Evolutionary conservation across 139 green algal genomes (phyloP), one percentile per base, ranked within the genome.

Genomic region (Marvania coccoides): DNA sequence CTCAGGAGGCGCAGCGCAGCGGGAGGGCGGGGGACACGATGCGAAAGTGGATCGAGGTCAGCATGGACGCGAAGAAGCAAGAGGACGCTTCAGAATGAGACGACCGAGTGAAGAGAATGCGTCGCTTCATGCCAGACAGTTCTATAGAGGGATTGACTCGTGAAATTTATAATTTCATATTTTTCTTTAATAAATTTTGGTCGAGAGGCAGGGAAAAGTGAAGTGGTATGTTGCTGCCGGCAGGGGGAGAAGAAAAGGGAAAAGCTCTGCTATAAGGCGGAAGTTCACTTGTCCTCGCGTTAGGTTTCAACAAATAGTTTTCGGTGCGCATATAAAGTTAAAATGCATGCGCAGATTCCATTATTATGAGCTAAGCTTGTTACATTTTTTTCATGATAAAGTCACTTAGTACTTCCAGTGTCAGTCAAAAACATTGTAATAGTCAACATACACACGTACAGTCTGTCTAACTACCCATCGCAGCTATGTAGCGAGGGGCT

Each of bases 21-120:
- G 85, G 85, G 15, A 67, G 66, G n/a, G 78, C 88, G 13, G 78
- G 55, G 4, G 64, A 77, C 1, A 75, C 71, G 54, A 61, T 90
- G 56, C 40, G 63, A 26, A 77, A 70, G 37, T 90, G 83, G 83
- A 71, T 77, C 31, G 71, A 65, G 30, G 54, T 72, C 12, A 83
- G 78, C 55, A 48, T 70, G 61, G 63, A 56, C 5, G 70, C 70
- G 38, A 59, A 69, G 13, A 40, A 82, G 19, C 34, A 47, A 47
- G 67, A 12, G 46, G 47, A 51, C 19, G 42, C 19, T 51, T 51
- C 19, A 28, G 42, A 19, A 51, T 19, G 42, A 19, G 19, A 19
- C 19, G 19, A 19, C 42, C 42, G 42, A 19, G 42, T 51, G 42
- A 51, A 28, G 42, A 51, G 42, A 51, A 51, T 19, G 19, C 42